Conservation (phyloP, 441 rosid genomes). For the Lepidium campestre region DNA sequence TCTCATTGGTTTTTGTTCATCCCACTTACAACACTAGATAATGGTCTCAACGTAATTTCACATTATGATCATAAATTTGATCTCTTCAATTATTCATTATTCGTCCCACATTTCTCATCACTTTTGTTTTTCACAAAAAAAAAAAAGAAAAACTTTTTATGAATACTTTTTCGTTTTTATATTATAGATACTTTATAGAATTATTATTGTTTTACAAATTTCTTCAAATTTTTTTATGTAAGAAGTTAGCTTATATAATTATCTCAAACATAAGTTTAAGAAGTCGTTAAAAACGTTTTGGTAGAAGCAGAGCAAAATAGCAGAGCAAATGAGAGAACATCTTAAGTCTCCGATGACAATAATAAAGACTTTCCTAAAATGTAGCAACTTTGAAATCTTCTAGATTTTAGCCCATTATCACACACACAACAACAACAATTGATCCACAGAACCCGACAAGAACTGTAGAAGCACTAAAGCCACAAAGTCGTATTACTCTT, state of each 20-base stretch:
- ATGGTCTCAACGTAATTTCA: slow-evolving; percentile 10
- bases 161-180: no score
- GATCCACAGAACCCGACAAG: neutral
- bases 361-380: neutral
- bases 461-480: neutral
- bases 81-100: neutral
- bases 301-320: neutral
- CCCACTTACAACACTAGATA: slow-evolving; percentile 12
- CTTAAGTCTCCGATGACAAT: neutral
- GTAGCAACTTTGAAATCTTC: neutral
- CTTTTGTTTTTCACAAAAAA: neutral
- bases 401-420: neutral
- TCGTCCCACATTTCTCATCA: neutral
- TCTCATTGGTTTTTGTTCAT: slow-evolving; percentile 9
- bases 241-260: no score
- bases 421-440: neutral
- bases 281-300: neutral
- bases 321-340: slow-evolving; percentile 1
- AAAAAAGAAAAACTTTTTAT: no score
- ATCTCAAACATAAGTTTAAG: neutral
- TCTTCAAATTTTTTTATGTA: no score
- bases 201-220: no score
- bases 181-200: no score
- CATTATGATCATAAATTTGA: neutral
- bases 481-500: slow-evolving; percentile 12